Percentiles rank a stretch among this genome's conserved stretches.
These are phyloP conservation scores for Dioscorea alata DNA, from an alignment of 106 monocot species.

Conservation along the genomic window DNA sequence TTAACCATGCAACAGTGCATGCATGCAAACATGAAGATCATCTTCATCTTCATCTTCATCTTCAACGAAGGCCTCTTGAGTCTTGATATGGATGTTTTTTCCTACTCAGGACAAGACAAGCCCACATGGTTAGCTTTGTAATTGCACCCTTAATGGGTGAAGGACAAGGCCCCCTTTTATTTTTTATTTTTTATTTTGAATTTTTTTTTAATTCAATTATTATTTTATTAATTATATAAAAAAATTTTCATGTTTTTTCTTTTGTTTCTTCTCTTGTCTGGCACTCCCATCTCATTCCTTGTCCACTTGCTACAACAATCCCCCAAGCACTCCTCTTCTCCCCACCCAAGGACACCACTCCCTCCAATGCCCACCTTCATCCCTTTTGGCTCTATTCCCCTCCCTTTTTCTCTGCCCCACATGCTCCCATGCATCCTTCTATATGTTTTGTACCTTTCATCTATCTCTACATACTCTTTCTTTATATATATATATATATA, in stretches of 20 bases:
- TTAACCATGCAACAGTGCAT: neutral
- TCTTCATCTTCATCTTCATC: too few species aligned
- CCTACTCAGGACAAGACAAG: slow-evolving; percentile 14
- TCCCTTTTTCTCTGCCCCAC: neutral
- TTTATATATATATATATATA: too few species aligned
- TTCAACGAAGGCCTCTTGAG: neutral
- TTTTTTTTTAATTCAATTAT: neutral
- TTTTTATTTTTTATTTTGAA: neutral
- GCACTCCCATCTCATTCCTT: slow-evolving; percentile 2
- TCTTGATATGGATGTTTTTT: slow-evolving; percentile 19
- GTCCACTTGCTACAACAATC: slow-evolving; percentile 11
- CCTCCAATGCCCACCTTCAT: slow-evolving; percentile 8
- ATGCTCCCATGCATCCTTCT: neutral
- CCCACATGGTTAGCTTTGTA: slow-evolving; percentile 15
- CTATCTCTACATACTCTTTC: neutral
- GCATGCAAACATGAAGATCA: neutral
- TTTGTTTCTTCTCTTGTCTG: slow-evolving; percentile 4
- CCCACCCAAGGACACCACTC: slow-evolving; percentile 1
- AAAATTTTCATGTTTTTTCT: neutral
- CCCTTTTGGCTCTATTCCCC: neutral
- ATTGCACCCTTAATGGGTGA: neutral
- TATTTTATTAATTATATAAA: neutral
- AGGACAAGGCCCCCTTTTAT: neutral
- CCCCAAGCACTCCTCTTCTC: neutral
- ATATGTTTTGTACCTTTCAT: neutral